phyloP scores from a whole-genome alignment of 2,329 filamentous ascomycete species.

The Botrytis byssoidea region DNA sequence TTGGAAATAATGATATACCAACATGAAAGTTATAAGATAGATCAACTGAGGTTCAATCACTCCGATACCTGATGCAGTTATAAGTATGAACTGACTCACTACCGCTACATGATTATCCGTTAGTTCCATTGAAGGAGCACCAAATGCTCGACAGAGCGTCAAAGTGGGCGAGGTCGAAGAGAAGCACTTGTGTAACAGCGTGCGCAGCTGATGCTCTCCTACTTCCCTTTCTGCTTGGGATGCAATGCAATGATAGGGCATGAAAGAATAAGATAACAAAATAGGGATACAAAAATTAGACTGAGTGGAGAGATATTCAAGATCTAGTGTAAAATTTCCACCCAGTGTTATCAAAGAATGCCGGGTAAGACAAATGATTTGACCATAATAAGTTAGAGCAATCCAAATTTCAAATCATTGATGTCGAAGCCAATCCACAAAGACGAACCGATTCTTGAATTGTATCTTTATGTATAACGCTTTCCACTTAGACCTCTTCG shows the following conservation, averaged over 20 bases:
- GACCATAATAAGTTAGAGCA: neutral
- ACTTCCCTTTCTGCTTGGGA: neutral
- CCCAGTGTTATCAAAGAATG: neutral
- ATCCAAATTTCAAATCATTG: no score
- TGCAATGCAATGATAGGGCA: neutral
- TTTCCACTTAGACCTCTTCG: no score
- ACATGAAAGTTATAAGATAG: neutral
- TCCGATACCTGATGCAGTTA: neutral
- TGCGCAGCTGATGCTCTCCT: neutral
- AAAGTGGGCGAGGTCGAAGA: neutral
- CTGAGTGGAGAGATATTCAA: neutral
- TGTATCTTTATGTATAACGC: no score
- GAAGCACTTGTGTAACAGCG: neutral
- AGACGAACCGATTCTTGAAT: no score
- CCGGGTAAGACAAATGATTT: neutral
- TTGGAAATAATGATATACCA: neutral
- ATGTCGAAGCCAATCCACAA: no score
- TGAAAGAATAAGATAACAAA: neutral
- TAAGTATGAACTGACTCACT: neutral
- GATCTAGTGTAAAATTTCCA: neutral
- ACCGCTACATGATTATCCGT: neutral
- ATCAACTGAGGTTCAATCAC: neutral
- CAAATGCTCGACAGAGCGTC: neutral
- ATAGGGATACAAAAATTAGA: neutral
- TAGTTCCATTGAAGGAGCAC: neutral